Evolutionary conservation across 371 early-diverging fungal species (phyloP).

Genomic region (Circinella minor): DNA sequence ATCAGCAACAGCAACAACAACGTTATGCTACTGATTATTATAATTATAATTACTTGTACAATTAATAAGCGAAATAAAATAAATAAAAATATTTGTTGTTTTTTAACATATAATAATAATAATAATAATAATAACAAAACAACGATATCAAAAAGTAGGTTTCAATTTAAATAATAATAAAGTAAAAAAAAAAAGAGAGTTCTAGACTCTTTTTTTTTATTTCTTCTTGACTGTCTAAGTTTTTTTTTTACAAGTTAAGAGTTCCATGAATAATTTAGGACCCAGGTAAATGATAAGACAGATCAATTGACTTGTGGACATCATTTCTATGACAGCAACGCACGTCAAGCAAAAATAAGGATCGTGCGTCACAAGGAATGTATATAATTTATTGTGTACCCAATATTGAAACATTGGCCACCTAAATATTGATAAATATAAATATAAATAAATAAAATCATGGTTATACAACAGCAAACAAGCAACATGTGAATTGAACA

Average conservation of each 20-base stretch:
- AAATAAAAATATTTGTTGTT: neutral
- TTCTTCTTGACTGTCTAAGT: neutral
- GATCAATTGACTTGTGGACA: neutral
- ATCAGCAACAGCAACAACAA: neutral
- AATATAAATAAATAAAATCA: neutral
- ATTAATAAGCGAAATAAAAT: neutral
- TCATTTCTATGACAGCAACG: neutral
- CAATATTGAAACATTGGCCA: neutral
- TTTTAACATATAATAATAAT: neutral
- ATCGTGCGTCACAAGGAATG: neutral
- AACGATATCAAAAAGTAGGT: neutral
- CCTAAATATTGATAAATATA: neutral
- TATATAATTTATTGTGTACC: neutral
- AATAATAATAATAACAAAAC: neutral
- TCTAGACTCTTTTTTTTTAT: too few species aligned
- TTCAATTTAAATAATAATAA: neutral
- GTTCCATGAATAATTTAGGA: neutral
- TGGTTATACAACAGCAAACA: too few species aligned
- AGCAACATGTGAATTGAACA: too few species aligned
- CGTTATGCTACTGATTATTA: slow-evolving; percentile 9
- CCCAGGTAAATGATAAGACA: slow-evolving; percentile 7
- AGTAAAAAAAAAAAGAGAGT: too few species aligned
- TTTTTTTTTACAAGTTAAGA: neutral
- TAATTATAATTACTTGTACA: slow-evolving; percentile 4
- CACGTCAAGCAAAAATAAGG: neutral